phyloP scores from a whole-genome alignment of 768 basidiomycete genomes.

The Russula dissimulans region DNA sequence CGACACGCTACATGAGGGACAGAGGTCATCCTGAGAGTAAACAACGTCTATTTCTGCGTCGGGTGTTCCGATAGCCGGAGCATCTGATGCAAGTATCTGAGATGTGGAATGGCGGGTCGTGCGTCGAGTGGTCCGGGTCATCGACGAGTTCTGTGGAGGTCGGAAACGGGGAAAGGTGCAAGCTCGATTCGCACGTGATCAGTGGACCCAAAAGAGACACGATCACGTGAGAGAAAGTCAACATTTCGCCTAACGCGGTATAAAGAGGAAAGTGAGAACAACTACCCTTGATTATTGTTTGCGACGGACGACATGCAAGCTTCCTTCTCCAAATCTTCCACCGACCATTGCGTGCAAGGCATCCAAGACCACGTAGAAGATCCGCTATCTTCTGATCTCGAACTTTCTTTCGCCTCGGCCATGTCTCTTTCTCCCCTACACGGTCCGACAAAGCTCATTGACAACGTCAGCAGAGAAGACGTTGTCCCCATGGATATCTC shows the following conservation, averaged over 20 bases:
- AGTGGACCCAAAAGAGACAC: background rate
- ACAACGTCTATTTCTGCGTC: background rate
- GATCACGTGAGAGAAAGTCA: constrained; percentile 18
- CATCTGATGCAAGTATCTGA: background rate
- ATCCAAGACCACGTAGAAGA: constrained; percentile 43
- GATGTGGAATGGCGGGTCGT: constrained; percentile 5
- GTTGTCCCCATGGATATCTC: constrained; percentile 77
- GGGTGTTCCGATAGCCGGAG: background rate
- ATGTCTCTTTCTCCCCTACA: constrained; percentile 69
- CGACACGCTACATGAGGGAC: constrained; percentile 18
- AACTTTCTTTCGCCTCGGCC: constrained; percentile 74
- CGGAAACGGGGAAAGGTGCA: no score
- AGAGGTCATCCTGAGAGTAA: constrained; percentile 10
- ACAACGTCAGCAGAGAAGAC: constrained; percentile 35
- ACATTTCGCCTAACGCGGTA: background rate
- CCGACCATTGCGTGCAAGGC: constrained; percentile 36
- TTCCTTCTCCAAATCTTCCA: constrained; percentile 7
- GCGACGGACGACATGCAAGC: background rate
- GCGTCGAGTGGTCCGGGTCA: constrained; percentile 12
- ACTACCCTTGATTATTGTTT: background rate
- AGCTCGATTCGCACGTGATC: background rate
- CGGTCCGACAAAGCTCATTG: constrained; percentile 35
- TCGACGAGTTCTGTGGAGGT: background rate
- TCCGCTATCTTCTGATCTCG: constrained; percentile 66
- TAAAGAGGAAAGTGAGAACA: no score